These are phyloP conservation scores for Triangularia setosa DNA, from an alignment of 2,329 filamentous ascomycete genomes.

Conservation along the genomic window DNA sequence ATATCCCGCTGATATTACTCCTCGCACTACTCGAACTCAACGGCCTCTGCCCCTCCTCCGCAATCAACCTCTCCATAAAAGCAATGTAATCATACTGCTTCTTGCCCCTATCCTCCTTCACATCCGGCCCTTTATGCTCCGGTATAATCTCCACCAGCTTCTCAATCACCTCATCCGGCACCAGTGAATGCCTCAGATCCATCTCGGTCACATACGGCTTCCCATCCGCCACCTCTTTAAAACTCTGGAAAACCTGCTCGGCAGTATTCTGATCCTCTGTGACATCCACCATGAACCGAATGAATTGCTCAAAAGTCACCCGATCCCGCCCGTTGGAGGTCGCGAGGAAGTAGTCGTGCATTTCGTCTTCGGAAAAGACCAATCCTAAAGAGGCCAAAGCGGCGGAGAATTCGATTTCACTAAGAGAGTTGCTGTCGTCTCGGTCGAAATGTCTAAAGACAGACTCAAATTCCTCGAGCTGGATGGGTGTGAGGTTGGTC, in stretches of 20 bases:
- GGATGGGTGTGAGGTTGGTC: conserved; percentile 97
- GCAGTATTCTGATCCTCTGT: conserved; percentile 99
- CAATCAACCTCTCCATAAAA: conserved; percentile 89
- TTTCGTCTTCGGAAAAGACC: conserved; percentile 95
- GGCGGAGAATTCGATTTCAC: conserved; percentile 93
- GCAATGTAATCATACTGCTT: conserved; percentile 94
- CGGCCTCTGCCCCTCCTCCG: conserved; percentile 33
- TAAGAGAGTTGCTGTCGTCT: conserved; percentile 82
- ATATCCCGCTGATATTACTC: background rate
- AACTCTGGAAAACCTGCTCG: conserved; percentile 97
- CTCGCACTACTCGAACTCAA: conserved; percentile 29
- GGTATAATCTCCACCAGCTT: conserved; percentile 87
- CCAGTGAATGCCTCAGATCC: conserved; percentile 88
- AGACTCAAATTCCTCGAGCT: conserved; percentile 96
- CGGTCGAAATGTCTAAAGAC: conserved; percentile 98
- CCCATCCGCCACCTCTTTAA: conserved; percentile 94
- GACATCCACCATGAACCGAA: conserved; percentile 98
- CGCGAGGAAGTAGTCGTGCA: conserved; percentile 90
- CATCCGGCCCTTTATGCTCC: conserved; percentile 74
- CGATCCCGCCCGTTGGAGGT: conserved; percentile 75
- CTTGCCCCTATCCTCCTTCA: conserved; percentile 76
- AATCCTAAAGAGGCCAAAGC: conserved; percentile 91
- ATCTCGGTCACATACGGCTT: conserved; percentile 99
- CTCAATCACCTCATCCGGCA: conserved; percentile 95
- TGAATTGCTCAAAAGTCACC: conserved; percentile 98